Conservation (phyloP, 2,329 filamentous ascomycete species). For the Apiospora marii region DNA sequence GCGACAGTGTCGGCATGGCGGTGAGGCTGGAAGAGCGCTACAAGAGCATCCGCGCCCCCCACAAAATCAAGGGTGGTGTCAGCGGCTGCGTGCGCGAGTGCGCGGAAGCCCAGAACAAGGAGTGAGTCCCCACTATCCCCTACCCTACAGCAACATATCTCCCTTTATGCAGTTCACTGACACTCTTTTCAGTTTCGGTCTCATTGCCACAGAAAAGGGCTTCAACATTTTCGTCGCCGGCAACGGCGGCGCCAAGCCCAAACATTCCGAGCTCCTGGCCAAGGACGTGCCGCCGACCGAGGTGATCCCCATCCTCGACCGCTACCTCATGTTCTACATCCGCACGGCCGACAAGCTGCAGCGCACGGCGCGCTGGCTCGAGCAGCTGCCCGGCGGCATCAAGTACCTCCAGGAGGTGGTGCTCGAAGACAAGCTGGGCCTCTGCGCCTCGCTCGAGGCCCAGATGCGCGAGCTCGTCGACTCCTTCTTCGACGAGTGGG, state of each 20-base stretch:
- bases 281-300: constrained; percentile 87
- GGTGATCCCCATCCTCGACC: constrained; percentile 83
- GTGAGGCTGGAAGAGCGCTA: constrained; percentile 88
- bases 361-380: constrained; percentile 87
- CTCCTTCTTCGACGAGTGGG: constrained; percentile 92
- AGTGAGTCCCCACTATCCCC: constrained; percentile 58
- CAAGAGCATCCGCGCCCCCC: constrained; percentile 87
- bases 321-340: constrained; percentile 93
- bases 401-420: constrained; percentile 84
- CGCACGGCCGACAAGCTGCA: constrained; percentile 91
- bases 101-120: constrained; percentile 91
- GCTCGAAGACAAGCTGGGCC: constrained; percentile 85
- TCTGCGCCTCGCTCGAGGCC: constrained; percentile 81
- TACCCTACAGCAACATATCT: not conserved
- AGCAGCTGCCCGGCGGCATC: constrained; percentile 83
- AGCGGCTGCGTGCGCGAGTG: constrained; percentile 93
- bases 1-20: constrained; percentile 91
- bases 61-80: constrained; percentile 92
- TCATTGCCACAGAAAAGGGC: constrained; percentile 91
- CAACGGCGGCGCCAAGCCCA: constrained; percentile 86
- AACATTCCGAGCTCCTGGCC: constrained; percentile 82
- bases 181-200: constrained; percentile 69
- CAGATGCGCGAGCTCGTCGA: constrained; percentile 89
- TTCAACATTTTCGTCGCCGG: constrained; percentile 93
- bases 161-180: not conserved